Percentiles rank a stretch among this genome's conserved stretches.
phyloP scores from a whole-genome alignment of 2,329 filamentous ascomycete species.

The Talaromyces sp. region DNA sequence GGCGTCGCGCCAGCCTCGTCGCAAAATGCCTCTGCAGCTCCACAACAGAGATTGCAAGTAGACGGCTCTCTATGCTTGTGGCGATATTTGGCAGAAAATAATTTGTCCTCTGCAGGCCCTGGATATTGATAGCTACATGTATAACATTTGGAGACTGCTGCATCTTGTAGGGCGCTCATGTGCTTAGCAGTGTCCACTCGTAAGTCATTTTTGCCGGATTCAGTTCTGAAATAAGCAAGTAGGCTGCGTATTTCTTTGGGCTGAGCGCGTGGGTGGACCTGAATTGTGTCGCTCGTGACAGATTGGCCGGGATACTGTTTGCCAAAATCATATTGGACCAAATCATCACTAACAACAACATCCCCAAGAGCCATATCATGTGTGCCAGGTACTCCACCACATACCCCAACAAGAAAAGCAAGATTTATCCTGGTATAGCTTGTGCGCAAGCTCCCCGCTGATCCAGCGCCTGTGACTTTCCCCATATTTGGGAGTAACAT shows the following conservation, averaged over 20 bases:
- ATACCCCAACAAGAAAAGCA: not conserved
- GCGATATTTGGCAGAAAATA: too few relatives aligned
- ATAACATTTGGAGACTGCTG: too few relatives aligned
- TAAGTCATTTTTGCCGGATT: not conserved
- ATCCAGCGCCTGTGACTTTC: not conserved
- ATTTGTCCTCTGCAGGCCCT: too few relatives aligned
- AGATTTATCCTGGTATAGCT: slow-evolving; percentile 21
- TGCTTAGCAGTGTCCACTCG: too few relatives aligned
- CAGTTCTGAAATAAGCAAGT: not conserved
- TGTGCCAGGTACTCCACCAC: not conserved
- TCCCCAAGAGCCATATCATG: slow-evolving; percentile 25
- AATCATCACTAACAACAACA: slow-evolving; percentile 13
- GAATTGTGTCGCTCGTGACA: slow-evolving; percentile 11
- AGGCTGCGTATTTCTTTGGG: not conserved
- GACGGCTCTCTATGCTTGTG: too few relatives aligned
- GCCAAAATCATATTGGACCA: slow-evolving; percentile 25
- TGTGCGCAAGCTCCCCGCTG: slow-evolving; percentile 19
- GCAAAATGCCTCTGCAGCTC: too few relatives aligned
- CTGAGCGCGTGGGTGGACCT: too few relatives aligned
- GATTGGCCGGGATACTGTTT: slow-evolving; percentile 18
- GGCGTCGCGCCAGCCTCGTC: too few relatives aligned
- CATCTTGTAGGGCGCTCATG: too few relatives aligned
- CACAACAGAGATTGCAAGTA: too few relatives aligned
- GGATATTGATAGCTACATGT: too few relatives aligned
- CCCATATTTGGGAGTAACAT: not conserved